A percentile compares a stretch with the other conserved stretches of the same genome.
phyloP scores from a whole-genome alignment of 2,329 filamentous ascomycete genomes.

The Hypoxylon sp. region DNA sequence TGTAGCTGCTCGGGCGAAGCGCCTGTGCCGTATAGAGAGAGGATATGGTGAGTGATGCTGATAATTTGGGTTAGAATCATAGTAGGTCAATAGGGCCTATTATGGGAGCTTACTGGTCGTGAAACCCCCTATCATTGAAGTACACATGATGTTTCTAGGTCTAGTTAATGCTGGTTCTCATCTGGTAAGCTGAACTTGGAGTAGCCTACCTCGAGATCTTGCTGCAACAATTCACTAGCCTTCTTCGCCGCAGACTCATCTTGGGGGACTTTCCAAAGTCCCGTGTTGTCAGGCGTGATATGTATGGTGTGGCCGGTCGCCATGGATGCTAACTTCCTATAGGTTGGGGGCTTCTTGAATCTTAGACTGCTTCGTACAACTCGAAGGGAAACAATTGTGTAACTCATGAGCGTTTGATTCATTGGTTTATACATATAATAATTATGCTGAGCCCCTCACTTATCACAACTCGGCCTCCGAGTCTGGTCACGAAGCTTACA shows the following conservation, averaged over 20 bases:
- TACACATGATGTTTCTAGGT: conserved; percentile 76
- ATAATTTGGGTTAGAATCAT: conserved; percentile 22
- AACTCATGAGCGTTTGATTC: conserved; percentile 17
- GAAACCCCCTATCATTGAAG: conserved; percentile 81
- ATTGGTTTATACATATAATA: conserved; percentile 2
- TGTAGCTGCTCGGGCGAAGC: conserved; percentile 72
- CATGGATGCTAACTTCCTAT: conserved; percentile 53
- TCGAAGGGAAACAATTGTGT: neutral
- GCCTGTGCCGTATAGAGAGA: conserved; percentile 82
- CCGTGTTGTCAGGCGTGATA: conserved; percentile 63
- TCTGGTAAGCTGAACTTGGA: conserved; percentile 16
- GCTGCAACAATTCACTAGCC: conserved; percentile 77
- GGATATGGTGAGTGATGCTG: conserved; percentile 78
- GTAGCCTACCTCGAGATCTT: conserved; percentile 72
- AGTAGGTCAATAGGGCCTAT: neutral
- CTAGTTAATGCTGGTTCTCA: conserved; percentile 4
- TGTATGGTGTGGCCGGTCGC: conserved; percentile 63
- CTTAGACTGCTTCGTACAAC: conserved; percentile 12
- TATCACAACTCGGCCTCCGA: conserved; percentile 24
- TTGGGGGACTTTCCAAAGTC: conserved; percentile 62
- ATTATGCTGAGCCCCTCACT: conserved; percentile 11
- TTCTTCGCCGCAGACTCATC: conserved; percentile 71
- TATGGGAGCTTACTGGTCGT: conserved; percentile 76
- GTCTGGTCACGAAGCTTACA: conserved; percentile 24
- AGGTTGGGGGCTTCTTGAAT: conserved; percentile 14